phyloP scores from a whole-genome alignment of 83 land plant genomes.

The Thuja plicata region DNA sequence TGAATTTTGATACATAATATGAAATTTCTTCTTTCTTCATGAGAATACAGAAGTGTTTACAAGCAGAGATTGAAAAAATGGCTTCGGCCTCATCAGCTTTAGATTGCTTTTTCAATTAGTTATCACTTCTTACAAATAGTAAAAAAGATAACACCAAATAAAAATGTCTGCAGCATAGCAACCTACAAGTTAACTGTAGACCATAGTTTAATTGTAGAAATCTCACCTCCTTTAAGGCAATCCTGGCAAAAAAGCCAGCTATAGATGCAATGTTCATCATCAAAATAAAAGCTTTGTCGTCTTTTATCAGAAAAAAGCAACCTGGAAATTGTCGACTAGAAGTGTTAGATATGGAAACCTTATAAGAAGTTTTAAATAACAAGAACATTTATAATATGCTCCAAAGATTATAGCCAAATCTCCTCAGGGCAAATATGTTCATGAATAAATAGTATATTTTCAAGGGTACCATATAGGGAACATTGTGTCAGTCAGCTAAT shows the following conservation, averaged over 20 bases:
- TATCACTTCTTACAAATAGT: background rate
- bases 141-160: background rate
- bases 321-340: constrained; percentile 10
- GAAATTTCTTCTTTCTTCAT: background rate
- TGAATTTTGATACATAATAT: background rate
- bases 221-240: constrained; percentile 8
- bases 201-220: background rate
- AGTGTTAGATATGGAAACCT: background rate
- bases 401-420: background rate
- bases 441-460: background rate
- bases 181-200: background rate
- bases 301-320: constrained; percentile 23
- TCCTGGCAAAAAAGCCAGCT: constrained; percentile 18
- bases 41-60: background rate
- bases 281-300: constrained; percentile 19
- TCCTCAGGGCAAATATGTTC: background rate
- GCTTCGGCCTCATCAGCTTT: background rate
- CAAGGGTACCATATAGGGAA: background rate
- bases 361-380: background rate
- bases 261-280: constrained; percentile 27
- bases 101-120: background rate
- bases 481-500: background rate
- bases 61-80: background rate
- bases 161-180: background rate
- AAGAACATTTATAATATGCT: background rate